Percentiles rank a stretch among this genome's conserved stretches.
Conservation (phyloP, 2,329 filamentous ascomycete species). For the Colletotrichum tabaci region DNA sequence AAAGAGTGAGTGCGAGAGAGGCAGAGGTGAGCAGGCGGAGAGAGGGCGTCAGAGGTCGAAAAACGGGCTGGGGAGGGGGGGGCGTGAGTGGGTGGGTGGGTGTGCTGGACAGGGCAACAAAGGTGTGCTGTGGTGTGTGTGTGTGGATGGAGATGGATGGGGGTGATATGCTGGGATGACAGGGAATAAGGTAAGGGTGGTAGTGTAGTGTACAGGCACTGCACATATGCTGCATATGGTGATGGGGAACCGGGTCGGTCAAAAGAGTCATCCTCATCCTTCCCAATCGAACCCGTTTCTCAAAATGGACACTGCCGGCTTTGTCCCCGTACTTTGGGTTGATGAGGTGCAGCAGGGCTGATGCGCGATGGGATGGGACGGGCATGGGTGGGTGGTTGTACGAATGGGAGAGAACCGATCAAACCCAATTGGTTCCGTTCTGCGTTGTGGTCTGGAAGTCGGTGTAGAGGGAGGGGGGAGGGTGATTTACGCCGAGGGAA, state of each 20-base stretch:
- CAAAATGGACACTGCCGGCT: slow-evolving; percentile 41
- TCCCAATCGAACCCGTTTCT: slow-evolving; percentile 33
- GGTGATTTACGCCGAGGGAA: slow-evolving; percentile 25
- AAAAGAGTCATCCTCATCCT: slow-evolving; percentile 43
- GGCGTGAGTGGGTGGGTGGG: slow-evolving; percentile 24
- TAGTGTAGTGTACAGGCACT: neutral
- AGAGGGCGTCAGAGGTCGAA: slow-evolving; percentile 44
- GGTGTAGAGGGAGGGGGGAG: slow-evolving; percentile 7
- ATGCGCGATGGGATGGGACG: slow-evolving; percentile 41
- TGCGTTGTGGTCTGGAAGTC: slow-evolving; percentile 18
- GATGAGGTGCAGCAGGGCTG: slow-evolving; percentile 44
- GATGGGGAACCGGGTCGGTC: slow-evolving; percentile 32
- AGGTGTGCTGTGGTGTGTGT: slow-evolving; percentile 21
- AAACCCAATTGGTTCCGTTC: slow-evolving; percentile 22
- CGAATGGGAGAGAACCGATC: slow-evolving; percentile 17
- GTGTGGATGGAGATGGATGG: slow-evolving; percentile 21
- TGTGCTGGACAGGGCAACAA: slow-evolving; percentile 15
- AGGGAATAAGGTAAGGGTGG: slow-evolving; percentile 1
- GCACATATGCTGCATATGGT: neutral
- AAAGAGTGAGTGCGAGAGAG: slow-evolving; percentile 21
- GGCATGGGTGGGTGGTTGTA: slow-evolving; percentile 35
- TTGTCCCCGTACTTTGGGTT: slow-evolving; percentile 39
- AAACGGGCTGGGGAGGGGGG: slow-evolving; percentile 46
- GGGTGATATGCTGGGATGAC: slow-evolving; percentile 12
- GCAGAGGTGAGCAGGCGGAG: slow-evolving; percentile 28